Evolutionary conservation across 768 basidiomycete species (phyloP).

Genomic region (Tricholoma sp.): DNA sequence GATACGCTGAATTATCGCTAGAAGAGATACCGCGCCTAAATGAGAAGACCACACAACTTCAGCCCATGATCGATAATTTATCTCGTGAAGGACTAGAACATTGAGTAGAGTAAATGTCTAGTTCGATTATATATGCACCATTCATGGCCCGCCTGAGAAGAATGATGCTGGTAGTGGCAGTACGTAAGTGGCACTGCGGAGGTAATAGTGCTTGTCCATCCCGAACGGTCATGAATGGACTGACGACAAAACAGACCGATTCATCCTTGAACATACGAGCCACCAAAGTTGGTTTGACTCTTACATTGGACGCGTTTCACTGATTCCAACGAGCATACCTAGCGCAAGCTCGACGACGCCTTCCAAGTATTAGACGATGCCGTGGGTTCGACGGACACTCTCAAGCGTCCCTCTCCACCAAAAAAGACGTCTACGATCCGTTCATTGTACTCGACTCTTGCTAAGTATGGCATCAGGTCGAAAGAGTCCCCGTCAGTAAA

Average conservation of each 20-base stretch:
- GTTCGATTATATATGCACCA: too few species aligned
- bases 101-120: too few species aligned
- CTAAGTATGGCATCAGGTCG: constrained; percentile 68
- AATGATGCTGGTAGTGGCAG: too few species aligned
- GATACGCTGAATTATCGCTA: too few species aligned
- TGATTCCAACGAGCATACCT: neutral
- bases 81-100: too few species aligned
- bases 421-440: constrained; percentile 47
- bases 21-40: too few species aligned
- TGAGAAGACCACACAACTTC: too few species aligned
- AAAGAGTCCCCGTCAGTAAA: constrained; percentile 33
- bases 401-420: constrained; percentile 39
- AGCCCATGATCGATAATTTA: too few species aligned
- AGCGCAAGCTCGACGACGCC: constrained; percentile 84
- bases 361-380: constrained; percentile 67
- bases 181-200: too few species aligned
- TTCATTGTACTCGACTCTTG: constrained; percentile 71
- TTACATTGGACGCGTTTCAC: neutral
- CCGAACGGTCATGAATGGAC: constrained; percentile 3
- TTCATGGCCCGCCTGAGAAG: too few species aligned
- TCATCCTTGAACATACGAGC: constrained; percentile 5
- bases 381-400: constrained; percentile 34
- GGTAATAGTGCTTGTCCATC: neutral
- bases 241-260: constrained; percentile 1
- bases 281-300: constrained; percentile 10